phyloP scores from a whole-genome alignment of 805 yeast species.

The Metschnikowia dekortorum region DNA sequence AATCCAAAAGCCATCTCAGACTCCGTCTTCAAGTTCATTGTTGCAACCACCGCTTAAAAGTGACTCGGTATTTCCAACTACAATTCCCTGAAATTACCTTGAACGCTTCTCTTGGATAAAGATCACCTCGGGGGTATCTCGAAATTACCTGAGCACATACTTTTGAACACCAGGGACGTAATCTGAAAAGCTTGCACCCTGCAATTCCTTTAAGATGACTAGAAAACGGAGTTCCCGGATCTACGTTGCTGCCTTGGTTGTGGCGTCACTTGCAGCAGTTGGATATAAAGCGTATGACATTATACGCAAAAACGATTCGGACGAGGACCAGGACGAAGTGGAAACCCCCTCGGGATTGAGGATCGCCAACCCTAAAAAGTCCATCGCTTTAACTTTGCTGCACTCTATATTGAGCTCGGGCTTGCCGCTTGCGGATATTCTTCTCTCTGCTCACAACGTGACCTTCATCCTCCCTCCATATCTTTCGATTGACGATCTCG shows the following conservation, averaged over 20 bases:
- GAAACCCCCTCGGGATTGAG: neutral
- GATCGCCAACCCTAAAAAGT: conserved; percentile 24
- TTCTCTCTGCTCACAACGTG: conserved; percentile 34
- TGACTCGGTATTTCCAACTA: no score
- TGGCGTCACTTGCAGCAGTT: conserved; percentile 31
- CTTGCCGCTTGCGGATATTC: conserved; percentile 36
- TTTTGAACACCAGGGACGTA: no score
- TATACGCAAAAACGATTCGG: conserved; percentile 4
- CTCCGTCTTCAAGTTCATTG: neutral
- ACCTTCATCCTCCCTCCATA: conserved; percentile 43
- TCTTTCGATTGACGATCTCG: conserved; percentile 36
- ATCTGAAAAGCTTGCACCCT: no score
- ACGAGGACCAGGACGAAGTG: neutral
- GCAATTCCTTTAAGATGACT: conserved; percentile 5
- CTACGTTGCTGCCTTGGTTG: conserved; percentile 32
- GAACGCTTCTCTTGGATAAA: no score
- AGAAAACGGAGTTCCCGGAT: conserved; percentile 24
- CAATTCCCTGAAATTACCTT: no score
- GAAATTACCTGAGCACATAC: no score
- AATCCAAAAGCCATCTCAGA: neutral
- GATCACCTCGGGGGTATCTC: no score
- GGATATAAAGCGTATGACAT: conserved; percentile 31
- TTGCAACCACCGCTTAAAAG: neutral
- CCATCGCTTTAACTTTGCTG: conserved; percentile 40
- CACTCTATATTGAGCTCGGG: conserved; percentile 35